Base-by-base conservation (phyloP, 352 stramenopile genomes). In the Phytophthora nicotianae region DNA sequence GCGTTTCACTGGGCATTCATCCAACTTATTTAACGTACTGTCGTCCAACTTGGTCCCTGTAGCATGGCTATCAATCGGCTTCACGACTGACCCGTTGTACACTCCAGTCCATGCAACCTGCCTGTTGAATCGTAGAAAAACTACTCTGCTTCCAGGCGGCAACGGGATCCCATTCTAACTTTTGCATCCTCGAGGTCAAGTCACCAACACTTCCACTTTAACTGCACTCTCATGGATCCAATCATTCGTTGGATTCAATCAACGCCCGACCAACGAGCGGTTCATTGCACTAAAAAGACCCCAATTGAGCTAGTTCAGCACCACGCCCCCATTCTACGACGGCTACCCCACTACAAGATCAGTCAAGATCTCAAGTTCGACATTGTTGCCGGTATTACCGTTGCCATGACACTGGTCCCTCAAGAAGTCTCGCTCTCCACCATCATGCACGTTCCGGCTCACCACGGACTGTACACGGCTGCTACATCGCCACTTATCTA, bases 401-500 rank as follows among this genome's bases (percentile, higher is more conserved):
- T 38, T 5, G 32, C 27, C 9, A 33, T 33, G 27, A 33, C 11
- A 8, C 27, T 33, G 11, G n/a, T 38, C 32, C 32, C 32, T 10
- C 32, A 38, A 38, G 32, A 38, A 38, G 32, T 38, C 32, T 38
- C 32, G 32, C 32, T 38, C 32, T 38, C 32, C 32, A 55, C 45
- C 8, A 63, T 56, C 46, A 63, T 63, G 46, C 45, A 49, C 33
- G 46, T 63, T 7, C 55, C 55, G 19, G 33, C 55, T 3, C 46
- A 50, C 40, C 46, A 63, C 45, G 55, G 55, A 27, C 46, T 58
- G 8, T 58, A 65, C 32, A 65, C 47, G 4, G 32, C 32, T 5
- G 32, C 32, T 13, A 38, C 32, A 4, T 38, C 13, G n/a, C 89
- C 90, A 94, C 52, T 17, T 86, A 70, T 90, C 26, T 97, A 97